phyloP scores from a whole-genome alignment of 192 early-diverging fungal genomes.

The Backusella westeae region DNA sequence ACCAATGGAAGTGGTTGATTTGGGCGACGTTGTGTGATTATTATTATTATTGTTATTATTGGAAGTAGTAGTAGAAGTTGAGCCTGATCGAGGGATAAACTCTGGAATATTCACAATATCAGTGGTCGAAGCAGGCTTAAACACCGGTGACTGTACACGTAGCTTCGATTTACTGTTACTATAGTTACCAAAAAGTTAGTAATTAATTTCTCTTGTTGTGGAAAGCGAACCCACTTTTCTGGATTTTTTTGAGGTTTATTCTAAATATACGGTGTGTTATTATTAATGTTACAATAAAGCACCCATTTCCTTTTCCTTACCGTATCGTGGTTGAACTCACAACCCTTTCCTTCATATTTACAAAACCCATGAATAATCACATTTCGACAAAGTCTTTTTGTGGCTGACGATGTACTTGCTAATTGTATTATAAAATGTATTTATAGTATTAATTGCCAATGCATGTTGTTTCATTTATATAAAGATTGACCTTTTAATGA shows the following conservation, averaged over 20 bases:
- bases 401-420: not conserved
- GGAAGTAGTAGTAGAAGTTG: not conserved
- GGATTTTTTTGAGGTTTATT: slow-evolving; percentile 13
- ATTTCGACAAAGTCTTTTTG: slow-evolving; percentile 66
- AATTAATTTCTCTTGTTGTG: not conserved
- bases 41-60: not conserved
- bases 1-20: not conserved
- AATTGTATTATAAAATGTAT: not conserved
- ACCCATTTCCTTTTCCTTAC: slow-evolving; percentile 37
- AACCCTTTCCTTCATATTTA: slow-evolving; percentile 80
- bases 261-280: not conserved
- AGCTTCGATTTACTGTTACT: slow-evolving; percentile 14
- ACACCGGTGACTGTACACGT: slow-evolving; percentile 18
- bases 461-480: not conserved
- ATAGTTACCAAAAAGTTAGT: not conserved
- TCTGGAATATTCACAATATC: slow-evolving; percentile 52
- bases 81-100: slow-evolving; percentile 50
- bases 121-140: slow-evolving; percentile 24
- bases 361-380: slow-evolving; percentile 83
- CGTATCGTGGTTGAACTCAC: slow-evolving; percentile 78
- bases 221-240: slow-evolving; percentile 11
- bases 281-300: not conserved
- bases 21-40: not conserved
- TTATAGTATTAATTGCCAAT: not conserved
- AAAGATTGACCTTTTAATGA: slow-evolving; percentile 4